A percentile compares a stretch with the other conserved stretches of the same genome.
Evolutionary conservation across 805 yeast species (phyloP).

Genomic region (Metschnikowia kofuensis): DNA sequence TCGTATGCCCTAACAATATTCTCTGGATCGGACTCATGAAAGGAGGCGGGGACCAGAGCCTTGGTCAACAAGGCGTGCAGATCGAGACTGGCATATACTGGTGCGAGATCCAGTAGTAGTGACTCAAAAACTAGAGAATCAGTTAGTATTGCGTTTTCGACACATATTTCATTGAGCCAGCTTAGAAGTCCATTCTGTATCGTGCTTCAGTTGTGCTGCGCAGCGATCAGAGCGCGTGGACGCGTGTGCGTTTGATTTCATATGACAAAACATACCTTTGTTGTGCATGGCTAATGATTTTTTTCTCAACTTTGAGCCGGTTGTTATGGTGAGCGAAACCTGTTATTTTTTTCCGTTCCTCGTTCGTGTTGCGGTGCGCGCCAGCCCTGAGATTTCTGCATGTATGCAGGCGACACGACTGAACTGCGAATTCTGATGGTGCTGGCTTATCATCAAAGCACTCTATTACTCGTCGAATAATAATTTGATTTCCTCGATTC

Average conservation of each 20-base stretch:
- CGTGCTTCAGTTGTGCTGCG: neutral
- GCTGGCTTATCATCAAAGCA: neutral
- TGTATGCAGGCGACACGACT: neutral
- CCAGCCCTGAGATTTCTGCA: neutral
- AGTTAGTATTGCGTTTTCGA: neutral
- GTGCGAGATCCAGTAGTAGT: constrained; percentile 17
- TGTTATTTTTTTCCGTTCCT: constrained; percentile 3
- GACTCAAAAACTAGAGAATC: constrained; percentile 8
- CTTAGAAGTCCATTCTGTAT: no score
- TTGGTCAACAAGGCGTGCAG: constrained; percentile 9
- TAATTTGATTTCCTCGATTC: constrained; percentile 71
- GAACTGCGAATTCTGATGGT: no score
- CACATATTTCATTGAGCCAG: neutral
- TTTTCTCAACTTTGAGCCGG: constrained; percentile 8
- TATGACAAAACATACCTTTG: constrained; percentile 5
- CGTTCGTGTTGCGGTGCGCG: neutral
- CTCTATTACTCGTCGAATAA: constrained; percentile 49
- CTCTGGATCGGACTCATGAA: constrained; percentile 44
- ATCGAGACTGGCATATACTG: constrained; percentile 13
- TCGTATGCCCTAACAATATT: constrained; percentile 43
- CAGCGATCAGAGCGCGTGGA: neutral
- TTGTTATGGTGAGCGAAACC: constrained; percentile 1
- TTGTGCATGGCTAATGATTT: constrained; percentile 3
- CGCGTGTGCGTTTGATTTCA: neutral
- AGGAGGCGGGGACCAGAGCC: constrained; percentile 40